A percentile compares a stretch with the other conserved stretches of the same genome.
phyloP scores from a whole-genome alignment of 2,329 filamentous ascomycete species.

The Epichloe amarillans region DNA sequence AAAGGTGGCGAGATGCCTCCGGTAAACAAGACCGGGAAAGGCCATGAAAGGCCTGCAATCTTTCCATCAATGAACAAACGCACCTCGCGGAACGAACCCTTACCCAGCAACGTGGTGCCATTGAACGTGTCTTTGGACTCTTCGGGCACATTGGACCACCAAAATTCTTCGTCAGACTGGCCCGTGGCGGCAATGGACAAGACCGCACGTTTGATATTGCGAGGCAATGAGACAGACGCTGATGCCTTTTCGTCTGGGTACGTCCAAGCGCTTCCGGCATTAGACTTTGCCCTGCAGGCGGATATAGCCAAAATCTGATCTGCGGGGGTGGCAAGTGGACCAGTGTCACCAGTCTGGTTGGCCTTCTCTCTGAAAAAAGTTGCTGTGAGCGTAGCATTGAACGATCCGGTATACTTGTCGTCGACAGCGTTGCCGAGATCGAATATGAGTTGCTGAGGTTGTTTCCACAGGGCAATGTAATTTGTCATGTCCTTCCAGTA shows the following conservation, averaged over 20 bases:
- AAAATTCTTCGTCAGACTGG: conserved; percentile 68
- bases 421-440: conserved; percentile 63
- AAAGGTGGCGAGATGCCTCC: conserved; percentile 65
- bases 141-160: conserved; percentile 67
- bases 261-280: conserved; percentile 48
- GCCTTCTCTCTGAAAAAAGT: conserved; percentile 42
- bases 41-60: conserved; percentile 66
- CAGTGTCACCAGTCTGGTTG: not conserved
- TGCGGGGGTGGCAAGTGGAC: conserved; percentile 26
- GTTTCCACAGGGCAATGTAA: conserved; percentile 54
- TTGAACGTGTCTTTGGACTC: conserved; percentile 47
- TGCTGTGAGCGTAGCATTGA: conserved; percentile 62
- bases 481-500: conserved; percentile 69
- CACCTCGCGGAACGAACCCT: conserved; percentile 64
- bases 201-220: conserved; percentile 53
- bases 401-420: conserved; percentile 56
- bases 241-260: conserved; percentile 50
- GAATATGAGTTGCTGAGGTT: conserved; percentile 63
- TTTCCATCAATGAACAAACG: conserved; percentile 61
- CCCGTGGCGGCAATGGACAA: conserved; percentile 67
- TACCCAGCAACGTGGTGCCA: conserved; percentile 45
- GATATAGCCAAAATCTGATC: conserved; percentile 58
- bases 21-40: conserved; percentile 71
- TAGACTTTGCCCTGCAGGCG: conserved; percentile 29
- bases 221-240: conserved; percentile 47